Evolutionary conservation across 768 basidiomycete genomes (phyloP), one percentile per base, ranked within the genome.

Genomic region (Leccinellum luteum): DNA sequence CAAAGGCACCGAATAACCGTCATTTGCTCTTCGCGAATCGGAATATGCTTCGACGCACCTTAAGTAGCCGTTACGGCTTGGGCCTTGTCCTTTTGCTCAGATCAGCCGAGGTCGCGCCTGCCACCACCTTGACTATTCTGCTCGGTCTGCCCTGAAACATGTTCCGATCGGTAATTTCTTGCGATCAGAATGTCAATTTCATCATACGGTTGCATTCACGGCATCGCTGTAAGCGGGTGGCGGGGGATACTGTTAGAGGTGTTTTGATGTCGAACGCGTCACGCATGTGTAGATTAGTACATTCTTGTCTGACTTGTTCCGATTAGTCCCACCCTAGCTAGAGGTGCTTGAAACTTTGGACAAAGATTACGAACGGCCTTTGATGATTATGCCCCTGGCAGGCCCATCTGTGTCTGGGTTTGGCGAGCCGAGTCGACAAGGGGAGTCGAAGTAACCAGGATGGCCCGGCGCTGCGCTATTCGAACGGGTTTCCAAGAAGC

Each of bases 271-370:
- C 52, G 43, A 70, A 70, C 0, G 17, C 45, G 8, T 64, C 69
- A 0, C 51, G 27, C 63, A 58, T 19, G 62, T 57, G 59, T 64
- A 30, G 19, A 19, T 0, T 3, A 3, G 19, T n/a, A 35, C 8
- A 6, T 21, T 17, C 5, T 8, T n/a, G 5, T 9, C 28, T 13
- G 30, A 43, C 63, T 34, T 34, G 52, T 54, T 19, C 61, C 60
- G 47, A 68, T n/a, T 67, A 27, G 56, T 64, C 61, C 65, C 63
- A 67, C 17, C 58, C 55, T 3, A 28, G 31, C n/a, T n/a, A n/a
- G n/a, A n/a, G n/a, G n/a, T n/a, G n/a, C n/a, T n/a, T n/a, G n/a
- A n/a, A n/a, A n/a, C n/a, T n/a, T n/a, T n/a, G n/a, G n/a, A n/a
- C n/a, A n/a, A n/a, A n/a, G n/a, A n/a, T n/a, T n/a, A n/a, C n/a